Conservation (phyloP, 2,329 filamentous ascomycete species). For the Colletotrichum horii region DNA sequence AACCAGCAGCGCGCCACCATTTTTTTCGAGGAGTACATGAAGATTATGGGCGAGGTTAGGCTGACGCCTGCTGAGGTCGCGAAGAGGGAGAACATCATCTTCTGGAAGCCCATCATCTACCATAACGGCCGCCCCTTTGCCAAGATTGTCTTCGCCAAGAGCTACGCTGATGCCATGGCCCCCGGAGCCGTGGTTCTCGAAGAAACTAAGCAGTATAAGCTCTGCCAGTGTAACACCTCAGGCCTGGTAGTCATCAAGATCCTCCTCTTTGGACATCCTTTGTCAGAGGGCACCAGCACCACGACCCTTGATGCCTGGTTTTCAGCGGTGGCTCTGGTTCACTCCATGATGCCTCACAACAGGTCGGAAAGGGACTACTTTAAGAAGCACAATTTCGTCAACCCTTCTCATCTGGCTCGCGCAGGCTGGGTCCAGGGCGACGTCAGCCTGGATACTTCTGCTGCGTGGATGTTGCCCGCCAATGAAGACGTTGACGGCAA, state of each 20-base stretch:
- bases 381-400: not conserved
- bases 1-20: constrained; percentile 88
- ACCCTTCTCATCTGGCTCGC: not conserved
- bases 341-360: not conserved
- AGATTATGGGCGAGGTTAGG: constrained; percentile 45
- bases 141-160: constrained; percentile 45
- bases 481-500: not conserved
- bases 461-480: not conserved
- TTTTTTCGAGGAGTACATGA: constrained; percentile 67
- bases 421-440: not conserved
- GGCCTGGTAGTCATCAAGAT: not conserved
- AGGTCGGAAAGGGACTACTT: not conserved
- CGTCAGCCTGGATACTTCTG: not conserved
- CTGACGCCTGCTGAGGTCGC: constrained; percentile 72
- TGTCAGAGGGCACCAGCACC: not conserved
- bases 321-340: not conserved
- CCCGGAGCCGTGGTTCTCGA: not conserved
- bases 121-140: constrained; percentile 28
- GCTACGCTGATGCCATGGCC: constrained; percentile 39
- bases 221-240: not conserved
- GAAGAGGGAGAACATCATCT: constrained; percentile 66
- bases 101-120: constrained; percentile 37
- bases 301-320: not conserved
- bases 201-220: not conserved
- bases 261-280: not conserved